Conservation (phyloP, 1,139 yeast genomes). For the Wickerhamomyces sp. region DNA sequence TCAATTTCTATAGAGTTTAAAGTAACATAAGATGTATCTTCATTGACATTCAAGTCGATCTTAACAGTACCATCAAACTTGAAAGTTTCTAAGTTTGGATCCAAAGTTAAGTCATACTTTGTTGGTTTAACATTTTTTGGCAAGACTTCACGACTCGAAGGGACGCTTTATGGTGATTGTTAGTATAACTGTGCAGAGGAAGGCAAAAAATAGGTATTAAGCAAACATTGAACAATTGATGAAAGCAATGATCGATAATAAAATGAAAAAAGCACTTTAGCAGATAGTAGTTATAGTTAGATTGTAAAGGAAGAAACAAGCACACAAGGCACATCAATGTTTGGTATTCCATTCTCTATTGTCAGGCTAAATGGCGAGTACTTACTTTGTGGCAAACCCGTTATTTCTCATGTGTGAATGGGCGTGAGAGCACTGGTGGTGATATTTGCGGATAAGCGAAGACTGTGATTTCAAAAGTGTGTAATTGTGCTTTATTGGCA, state of each 20-base stretch:
- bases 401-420: slow-evolving; percentile 9
- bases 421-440: slow-evolving; percentile 4
- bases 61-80: slow-evolving; percentile 63
- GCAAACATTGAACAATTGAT: background rate
- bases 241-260: background rate
- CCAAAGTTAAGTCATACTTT: slow-evolving; percentile 66
- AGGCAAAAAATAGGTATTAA: slow-evolving; percentile 2
- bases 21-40: slow-evolving; percentile 44
- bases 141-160: slow-evolving; percentile 50
- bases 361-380: background rate
- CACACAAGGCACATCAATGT: no score
- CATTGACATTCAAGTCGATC: slow-evolving; percentile 60
- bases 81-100: slow-evolving; percentile 69
- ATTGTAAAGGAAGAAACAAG: no score
- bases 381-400: slow-evolving; percentile 19
- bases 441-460: background rate
- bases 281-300: no score
- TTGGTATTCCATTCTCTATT: no score
- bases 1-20: slow-evolving; percentile 61
- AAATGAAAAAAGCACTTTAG: no score
- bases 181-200: slow-evolving; percentile 3
- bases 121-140: slow-evolving; percentile 70
- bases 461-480: background rate
- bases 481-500: background rate
- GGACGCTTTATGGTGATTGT: slow-evolving; percentile 14